These are phyloP conservation scores for Rhinocladiella similis DNA, from an alignment of 2,329 filamentous ascomycete genomes.

Conservation along the genomic window DNA sequence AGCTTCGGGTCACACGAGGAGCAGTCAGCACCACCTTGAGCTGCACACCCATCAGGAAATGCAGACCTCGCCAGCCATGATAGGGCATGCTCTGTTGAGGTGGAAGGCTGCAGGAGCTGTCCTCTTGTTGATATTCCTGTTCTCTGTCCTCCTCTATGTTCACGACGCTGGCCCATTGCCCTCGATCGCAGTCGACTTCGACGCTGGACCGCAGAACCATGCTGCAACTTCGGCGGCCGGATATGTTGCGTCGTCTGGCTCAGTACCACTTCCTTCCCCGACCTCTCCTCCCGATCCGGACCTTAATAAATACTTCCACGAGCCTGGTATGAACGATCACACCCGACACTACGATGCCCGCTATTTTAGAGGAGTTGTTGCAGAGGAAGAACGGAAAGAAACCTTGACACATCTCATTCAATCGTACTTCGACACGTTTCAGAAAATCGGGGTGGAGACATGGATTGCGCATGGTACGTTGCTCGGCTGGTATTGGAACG, in stretches of 20 bases:
- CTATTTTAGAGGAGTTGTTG: slow-evolving; percentile 65
- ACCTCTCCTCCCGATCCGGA: slow-evolving; percentile 5
- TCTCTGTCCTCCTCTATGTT: no score
- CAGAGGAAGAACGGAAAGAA: slow-evolving; percentile 65
- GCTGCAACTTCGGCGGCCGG: neutral
- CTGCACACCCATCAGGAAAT: no score
- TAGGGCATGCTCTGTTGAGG: no score
- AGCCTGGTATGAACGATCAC: slow-evolving; percentile 49
- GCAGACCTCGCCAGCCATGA: no score
- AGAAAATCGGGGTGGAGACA: slow-evolving; percentile 67
- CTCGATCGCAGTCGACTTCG: no score
- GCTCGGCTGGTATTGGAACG: slow-evolving; percentile 88
- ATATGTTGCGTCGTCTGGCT: no score
- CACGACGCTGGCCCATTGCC: no score
- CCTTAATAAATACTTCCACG: slow-evolving; percentile 63
- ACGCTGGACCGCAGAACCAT: no score
- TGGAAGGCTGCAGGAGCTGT: no score
- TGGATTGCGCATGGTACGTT: slow-evolving; percentile 86
- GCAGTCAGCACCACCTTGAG: no score
- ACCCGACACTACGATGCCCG: slow-evolving; percentile 74
- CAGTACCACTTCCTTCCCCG: neutral
- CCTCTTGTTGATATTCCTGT: no score
- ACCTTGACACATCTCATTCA: slow-evolving; percentile 69
- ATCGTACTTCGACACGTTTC: slow-evolving; percentile 70
- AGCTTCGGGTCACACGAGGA: no score